phyloP scores from a whole-genome alignment of 805 yeast genomes.

The Spathaspora arborariae region DNA sequence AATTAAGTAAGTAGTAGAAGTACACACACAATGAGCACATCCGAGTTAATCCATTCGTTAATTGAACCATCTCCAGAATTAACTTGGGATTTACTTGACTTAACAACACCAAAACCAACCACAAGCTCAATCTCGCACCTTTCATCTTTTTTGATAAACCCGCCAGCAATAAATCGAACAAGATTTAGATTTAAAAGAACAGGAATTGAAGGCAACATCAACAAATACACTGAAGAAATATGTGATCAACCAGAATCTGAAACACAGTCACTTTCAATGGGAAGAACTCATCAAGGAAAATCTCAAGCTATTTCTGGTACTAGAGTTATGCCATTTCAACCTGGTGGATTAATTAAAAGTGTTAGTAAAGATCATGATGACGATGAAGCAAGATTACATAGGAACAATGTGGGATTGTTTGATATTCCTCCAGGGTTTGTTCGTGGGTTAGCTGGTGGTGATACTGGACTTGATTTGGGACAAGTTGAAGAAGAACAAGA shows the following conservation, averaged over 20 bases:
- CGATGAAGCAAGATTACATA: slow-evolving; percentile 46
- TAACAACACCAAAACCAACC: slow-evolving; percentile 49
- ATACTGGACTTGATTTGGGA: slow-evolving; percentile 11
- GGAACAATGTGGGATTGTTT: slow-evolving; percentile 67
- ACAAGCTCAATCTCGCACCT: slow-evolving; percentile 16
- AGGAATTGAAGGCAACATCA: slow-evolving; percentile 74
- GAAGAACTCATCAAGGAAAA: slow-evolving; percentile 61
- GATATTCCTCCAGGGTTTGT: slow-evolving; percentile 80
- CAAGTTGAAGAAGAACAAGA: slow-evolving; percentile 14
- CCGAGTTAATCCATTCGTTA: slow-evolving; percentile 19
- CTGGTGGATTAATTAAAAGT: slow-evolving; percentile 64
- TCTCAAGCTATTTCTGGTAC: slow-evolving; percentile 68
- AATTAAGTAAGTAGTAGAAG: not conserved
- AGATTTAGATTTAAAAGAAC: slow-evolving; percentile 62
- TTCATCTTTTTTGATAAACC: slow-evolving; percentile 44
- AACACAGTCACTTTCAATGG: slow-evolving; percentile 68
- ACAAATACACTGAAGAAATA: slow-evolving; percentile 55
- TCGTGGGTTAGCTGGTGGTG: slow-evolving; percentile 54
- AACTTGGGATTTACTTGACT: slow-evolving; percentile 67
- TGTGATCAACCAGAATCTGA: slow-evolving; percentile 56
- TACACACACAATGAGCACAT: not conserved
- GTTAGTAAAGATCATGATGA: slow-evolving; percentile 21
- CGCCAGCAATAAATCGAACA: slow-evolving; percentile 61
- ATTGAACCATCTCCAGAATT: slow-evolving; percentile 62
- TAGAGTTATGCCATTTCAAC: slow-evolving; percentile 80